Evolutionary conservation across 164 flowering plant genomes (phyloP), one percentile per base, ranked within the genome.

Genomic region (Kalanchoe fedtschenkoi): DNA sequence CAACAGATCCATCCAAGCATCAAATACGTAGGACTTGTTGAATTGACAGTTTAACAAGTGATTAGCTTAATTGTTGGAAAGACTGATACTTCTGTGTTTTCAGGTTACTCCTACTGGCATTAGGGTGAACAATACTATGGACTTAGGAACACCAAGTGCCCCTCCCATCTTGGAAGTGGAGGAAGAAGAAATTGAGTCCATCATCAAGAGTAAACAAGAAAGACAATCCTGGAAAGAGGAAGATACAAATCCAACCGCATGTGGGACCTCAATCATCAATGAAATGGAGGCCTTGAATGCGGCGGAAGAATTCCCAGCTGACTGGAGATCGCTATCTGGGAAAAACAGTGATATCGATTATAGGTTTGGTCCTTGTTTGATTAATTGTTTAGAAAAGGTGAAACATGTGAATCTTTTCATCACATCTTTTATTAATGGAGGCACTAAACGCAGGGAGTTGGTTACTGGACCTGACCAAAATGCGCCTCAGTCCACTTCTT

Each of bases 121-220:
- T 51, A 21, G 24, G 56, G 10, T 51, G 24, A 28, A 51, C 24
- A 19, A 28, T 51, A 10, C n/a, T 6, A 21, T 51, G 9, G 56
- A 51, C 56, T 51, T 51, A 14, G 56, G 56, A 51, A 51, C 56
- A 21, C 56, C 56, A 17, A 51, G 56, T 19, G 56, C 56, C 29
- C 56, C 56, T 51, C 56, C 56, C 24, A 17, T 51, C n/a, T 19
- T 51, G 22, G 24, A 51, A 5, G 29, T 4, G 3, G 56, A 4
- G 21, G 29, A 51, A 19, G 29, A 51, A 51, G 56, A 51, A 19
- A 9, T 51, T 28, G 14, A 37, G 39, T 37, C 39, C 39, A 37
- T 11, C 39, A 9, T 37, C 13, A 15, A 37, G 13, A 37, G 39
- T 37, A 37, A 37, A 37, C 39, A 37, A 37, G 39, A 9, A 37